Evolutionary conservation across 2,329 filamentous ascomycete genomes (phyloP).

Genomic region (Passalora sequoiae): DNA sequence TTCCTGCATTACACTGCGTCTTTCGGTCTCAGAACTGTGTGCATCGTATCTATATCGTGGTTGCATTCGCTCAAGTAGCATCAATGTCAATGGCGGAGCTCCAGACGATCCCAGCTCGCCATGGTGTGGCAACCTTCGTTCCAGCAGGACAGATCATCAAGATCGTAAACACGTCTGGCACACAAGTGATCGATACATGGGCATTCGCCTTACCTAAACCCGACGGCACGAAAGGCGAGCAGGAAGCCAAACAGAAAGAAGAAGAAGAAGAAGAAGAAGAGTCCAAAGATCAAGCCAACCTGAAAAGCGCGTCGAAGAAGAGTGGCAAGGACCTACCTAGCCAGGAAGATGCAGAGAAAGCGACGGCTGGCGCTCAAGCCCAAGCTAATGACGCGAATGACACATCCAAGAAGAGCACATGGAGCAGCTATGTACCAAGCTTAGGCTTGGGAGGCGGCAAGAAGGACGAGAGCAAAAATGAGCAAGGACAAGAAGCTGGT

Average conservation of each 20-base stretch:
- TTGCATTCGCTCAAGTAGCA: neutral
- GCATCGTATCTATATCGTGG: neutral
- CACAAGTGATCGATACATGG: conserved; percentile 48
- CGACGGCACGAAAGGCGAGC: conserved; percentile 29
- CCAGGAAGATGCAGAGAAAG: conserved; percentile 34
- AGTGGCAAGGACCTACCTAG: conserved; percentile 30
- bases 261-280: conserved; percentile 21
- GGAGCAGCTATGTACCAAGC: conserved; percentile 31
- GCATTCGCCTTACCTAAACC: conserved; percentile 45
- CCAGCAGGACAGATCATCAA: conserved; percentile 46
- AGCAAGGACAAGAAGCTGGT: conserved; percentile 3
- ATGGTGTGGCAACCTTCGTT: conserved; percentile 49
- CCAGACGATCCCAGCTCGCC: conserved; percentile 46
- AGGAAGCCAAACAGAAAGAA: conserved; percentile 17
- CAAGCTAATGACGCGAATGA: conserved; percentile 16
- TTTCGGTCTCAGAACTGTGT: too few relatives aligned
- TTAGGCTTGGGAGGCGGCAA: conserved; percentile 19
- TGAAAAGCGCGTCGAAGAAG: conserved; percentile 21
- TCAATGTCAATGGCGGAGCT: conserved; percentile 19
- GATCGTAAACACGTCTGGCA: conserved; percentile 48
- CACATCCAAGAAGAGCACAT: conserved; percentile 27
- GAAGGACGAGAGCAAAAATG: conserved; percentile 17
- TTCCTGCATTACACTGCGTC: too few relatives aligned
- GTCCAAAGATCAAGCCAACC: conserved; percentile 21
- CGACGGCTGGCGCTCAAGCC: conserved; percentile 19